Conservation (phyloP, 441 rosid species). For the Omphalea diandra region DNA sequence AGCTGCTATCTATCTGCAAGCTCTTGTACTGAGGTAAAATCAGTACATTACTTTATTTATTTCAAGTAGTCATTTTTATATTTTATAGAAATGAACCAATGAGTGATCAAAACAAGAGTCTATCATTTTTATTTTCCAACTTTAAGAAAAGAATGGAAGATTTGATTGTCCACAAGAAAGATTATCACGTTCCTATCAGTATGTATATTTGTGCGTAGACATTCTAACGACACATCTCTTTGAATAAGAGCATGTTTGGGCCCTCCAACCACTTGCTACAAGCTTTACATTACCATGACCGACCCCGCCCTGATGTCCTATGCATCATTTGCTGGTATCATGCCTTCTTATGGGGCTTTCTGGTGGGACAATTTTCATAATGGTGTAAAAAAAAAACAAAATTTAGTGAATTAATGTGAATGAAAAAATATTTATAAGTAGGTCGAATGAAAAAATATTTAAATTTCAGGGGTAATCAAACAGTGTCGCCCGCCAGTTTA, state of each 20-base stretch:
- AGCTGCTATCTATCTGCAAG: not conserved
- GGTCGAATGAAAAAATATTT: too few species aligned
- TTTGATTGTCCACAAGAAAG: conserved; percentile 23
- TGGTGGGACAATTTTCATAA: too few species aligned
- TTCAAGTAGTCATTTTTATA: not conserved
- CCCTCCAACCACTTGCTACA: conserved; percentile 48
- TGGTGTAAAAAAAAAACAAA: too few species aligned
- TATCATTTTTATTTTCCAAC: not conserved
- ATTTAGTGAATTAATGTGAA: too few species aligned
- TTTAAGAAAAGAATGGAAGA: conserved; percentile 21
- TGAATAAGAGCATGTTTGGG: conserved; percentile 31
- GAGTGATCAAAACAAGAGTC: not conserved
- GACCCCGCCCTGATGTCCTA: conserved; percentile 19
- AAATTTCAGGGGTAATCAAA: too few species aligned
- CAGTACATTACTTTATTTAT: not conserved
- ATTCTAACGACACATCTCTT: conserved; percentile 23
- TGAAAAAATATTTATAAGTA: too few species aligned
- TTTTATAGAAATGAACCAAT: too few species aligned
- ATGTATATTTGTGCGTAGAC: conserved; percentile 1
- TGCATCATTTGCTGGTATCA: conserved; percentile 33
- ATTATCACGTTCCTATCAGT: conserved; percentile 1
- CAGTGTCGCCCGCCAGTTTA: too few species aligned
- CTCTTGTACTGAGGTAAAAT: not conserved
- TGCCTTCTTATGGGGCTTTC: conserved; percentile 27
- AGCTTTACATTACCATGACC: conserved; percentile 21